Base-by-base conservation (phyloP, 2,329 filamentous ascomycete species). In the Curvularia sp. region DNA sequence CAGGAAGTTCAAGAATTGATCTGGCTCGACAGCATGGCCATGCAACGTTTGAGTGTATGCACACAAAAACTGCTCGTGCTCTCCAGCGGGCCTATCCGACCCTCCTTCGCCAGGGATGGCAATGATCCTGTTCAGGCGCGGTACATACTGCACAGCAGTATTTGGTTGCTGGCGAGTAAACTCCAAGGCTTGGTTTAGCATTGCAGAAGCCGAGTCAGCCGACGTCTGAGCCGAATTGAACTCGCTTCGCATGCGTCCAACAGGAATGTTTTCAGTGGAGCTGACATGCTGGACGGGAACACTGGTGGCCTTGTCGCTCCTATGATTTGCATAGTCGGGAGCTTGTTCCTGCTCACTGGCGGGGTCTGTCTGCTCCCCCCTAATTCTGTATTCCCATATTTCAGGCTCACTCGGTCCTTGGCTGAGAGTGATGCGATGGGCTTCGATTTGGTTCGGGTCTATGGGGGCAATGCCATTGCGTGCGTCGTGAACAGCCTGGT, bases 1-100 rank as follows among this genome's bases (percentile, higher is more conserved):
- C 8, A 76, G 48, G 52, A 77, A 77, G 12, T 70, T 70, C 9
- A 67, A 55, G 51, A 77, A 76, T 23, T 75, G 67, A 2, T 65
- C 64, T 9, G 68, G 67, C 5, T 61, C 60, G 12, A 77, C 69
- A 10, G 67, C 70, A 59, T 74, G 73, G 1, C 64, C 53, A 34
- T 72, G 68, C 5, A 77, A 45, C 0, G 66, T 57, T 53, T 75
- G 66, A 1, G 72, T 67, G 49, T 76, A 77, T 12, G 71, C 66
- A 49, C 72, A 61, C 3, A 70, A 13, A 41, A 75, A 74, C 25
- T 68, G 64, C 7, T 63, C 61, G 3, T 65, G 55, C 25, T 68
- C 61, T 10, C 65, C 51, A 23, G 23, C 18, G 3, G 34, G 27
- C 39, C 55, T 52, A 27, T 21, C 53, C 7, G 50, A 34, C 1